phyloP scores from a whole-genome alignment of 2,329 filamentous ascomycete species.

The Aspergillus sp. region DNA sequence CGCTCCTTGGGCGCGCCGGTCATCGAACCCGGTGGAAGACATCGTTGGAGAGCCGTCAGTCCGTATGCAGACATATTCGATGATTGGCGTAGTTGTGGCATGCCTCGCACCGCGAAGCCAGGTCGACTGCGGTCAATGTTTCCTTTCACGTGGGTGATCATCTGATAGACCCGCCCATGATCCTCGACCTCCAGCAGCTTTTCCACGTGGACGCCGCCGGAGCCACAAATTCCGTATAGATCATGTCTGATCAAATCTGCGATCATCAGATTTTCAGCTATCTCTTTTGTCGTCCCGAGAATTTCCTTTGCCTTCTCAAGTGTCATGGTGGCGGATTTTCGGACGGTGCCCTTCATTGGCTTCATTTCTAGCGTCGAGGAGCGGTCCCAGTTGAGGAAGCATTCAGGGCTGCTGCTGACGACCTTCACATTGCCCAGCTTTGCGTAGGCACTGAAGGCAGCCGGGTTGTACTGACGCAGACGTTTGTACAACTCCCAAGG shows the following conservation, averaged over 20 bases:
- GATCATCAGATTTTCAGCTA: constrained; percentile 97
- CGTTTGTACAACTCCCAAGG: constrained; percentile 72
- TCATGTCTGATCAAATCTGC: constrained; percentile 95
- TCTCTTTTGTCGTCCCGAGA: constrained; percentile 79
- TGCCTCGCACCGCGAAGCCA: constrained; percentile 29
- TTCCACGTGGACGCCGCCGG: constrained; percentile 69
- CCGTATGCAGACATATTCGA: constrained; percentile 47
- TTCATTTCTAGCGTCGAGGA: constrained; percentile 59
- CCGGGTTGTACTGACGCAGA: constrained; percentile 70
- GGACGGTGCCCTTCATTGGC: constrained; percentile 96
- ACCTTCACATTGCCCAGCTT: constrained; percentile 68
- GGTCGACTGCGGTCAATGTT: constrained; percentile 31
- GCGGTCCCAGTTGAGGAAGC: constrained; percentile 71
- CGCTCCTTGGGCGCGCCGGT: constrained; percentile 94
- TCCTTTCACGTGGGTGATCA: constrained; percentile 84
- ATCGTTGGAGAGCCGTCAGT: constrained; percentile 71
- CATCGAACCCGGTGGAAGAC: constrained; percentile 89
- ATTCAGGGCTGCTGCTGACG: constrained; percentile 81
- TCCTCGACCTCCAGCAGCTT: constrained; percentile 85
- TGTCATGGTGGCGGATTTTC: constrained; percentile 67
- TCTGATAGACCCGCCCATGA: constrained; percentile 86
- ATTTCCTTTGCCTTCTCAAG: constrained; percentile 69
- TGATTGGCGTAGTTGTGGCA: constrained; percentile 26
- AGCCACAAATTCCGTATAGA: constrained; percentile 77
- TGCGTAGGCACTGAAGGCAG: constrained; percentile 81